A percentile compares a stretch with the other conserved stretches of the same genome.
phyloP scores from a whole-genome alignment of 352 stramenopile species.

The Globisporangium uncinulatum region DNA sequence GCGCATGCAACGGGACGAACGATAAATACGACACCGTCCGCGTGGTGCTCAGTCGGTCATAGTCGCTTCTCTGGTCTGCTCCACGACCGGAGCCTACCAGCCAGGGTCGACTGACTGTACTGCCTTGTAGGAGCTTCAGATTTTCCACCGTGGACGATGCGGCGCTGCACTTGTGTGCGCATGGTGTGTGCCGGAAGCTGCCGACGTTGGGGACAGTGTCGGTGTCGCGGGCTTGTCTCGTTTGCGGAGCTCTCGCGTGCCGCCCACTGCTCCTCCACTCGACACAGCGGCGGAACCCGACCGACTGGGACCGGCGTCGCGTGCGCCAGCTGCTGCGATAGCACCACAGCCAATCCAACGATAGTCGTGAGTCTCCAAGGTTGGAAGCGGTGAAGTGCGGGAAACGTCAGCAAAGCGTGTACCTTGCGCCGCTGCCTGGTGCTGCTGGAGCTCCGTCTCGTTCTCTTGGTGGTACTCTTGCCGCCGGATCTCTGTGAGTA shows the following conservation, averaged over 20 bases:
- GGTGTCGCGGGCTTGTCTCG: constrained; percentile 1
- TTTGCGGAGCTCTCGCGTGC: neutral
- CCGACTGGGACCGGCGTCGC: neutral
- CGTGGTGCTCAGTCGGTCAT: too few species aligned
- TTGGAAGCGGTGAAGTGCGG: neutral
- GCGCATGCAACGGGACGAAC: too few species aligned
- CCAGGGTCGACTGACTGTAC: neutral
- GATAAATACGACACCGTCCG: too few species aligned
- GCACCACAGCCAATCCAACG: neutral
- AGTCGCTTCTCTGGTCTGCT: too few species aligned
- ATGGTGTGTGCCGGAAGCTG: neutral
- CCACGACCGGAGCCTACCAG: neutral
- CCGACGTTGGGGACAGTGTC: neutral
- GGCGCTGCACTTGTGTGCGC: neutral
- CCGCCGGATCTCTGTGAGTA: constrained; percentile 36
- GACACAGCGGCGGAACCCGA: neutral
- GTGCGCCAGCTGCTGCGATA: neutral
- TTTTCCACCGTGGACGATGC: constrained; percentile 16
- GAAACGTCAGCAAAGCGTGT: neutral
- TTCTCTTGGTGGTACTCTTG: constrained; percentile 19
- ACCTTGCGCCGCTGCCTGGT: constrained; percentile 2
- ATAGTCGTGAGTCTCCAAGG: neutral
- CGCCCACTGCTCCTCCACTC: neutral
- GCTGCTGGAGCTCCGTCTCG: neutral
- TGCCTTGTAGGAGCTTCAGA: constrained; percentile 1